Evolutionary conservation across 495 filamentous ascomycete genomes (phyloP).

Genomic region (Pyronema omphalodes): DNA sequence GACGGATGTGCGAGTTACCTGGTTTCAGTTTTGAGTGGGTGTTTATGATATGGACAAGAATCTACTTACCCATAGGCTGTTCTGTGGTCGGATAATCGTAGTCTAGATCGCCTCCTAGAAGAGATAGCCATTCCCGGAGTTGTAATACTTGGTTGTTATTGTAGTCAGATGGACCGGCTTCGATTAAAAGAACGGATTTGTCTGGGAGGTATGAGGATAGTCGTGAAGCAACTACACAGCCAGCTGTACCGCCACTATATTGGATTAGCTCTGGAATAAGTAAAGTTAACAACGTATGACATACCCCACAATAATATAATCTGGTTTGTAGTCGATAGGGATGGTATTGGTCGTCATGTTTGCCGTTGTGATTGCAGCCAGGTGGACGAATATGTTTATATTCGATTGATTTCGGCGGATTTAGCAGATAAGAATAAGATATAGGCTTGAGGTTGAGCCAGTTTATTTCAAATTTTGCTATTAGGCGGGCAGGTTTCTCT

Average conservation of each 20-base stretch:
- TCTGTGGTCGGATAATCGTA: conserved; percentile 72
- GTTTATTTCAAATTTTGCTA: too few relatives aligned
- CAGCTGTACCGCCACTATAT: conserved; percentile 56
- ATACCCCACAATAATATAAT: conserved; percentile 47
- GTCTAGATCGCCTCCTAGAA: conserved; percentile 65
- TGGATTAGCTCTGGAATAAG: not conserved
- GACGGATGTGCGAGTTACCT: conserved; percentile 69
- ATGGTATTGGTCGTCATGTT: conserved; percentile 4
- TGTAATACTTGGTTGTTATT: conserved; percentile 36
- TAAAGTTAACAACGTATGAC: not conserved
- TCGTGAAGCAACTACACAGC: conserved; percentile 63
- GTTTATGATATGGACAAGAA: not conserved
- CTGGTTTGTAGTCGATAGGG: conserved; percentile 21
- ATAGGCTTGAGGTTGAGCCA: too few relatives aligned
- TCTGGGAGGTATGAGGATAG: conserved; percentile 47
- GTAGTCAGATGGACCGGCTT: conserved; percentile 38
- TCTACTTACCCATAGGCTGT: conserved; percentile 50
- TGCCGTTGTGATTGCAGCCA: too few relatives aligned
- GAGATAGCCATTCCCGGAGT: conserved; percentile 58
- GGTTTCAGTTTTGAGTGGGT: conserved; percentile 8
- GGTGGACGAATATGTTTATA: too few relatives aligned
- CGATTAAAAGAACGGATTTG: conserved; percentile 45
- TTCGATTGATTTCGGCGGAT: too few relatives aligned
- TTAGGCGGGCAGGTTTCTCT: too few relatives aligned
- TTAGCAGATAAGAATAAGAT: too few relatives aligned